Evolutionary conservation across 2,329 filamentous ascomycete species (phyloP), one percentile per base, ranked within the genome.

Genomic region (Fusarium stilboides): DNA sequence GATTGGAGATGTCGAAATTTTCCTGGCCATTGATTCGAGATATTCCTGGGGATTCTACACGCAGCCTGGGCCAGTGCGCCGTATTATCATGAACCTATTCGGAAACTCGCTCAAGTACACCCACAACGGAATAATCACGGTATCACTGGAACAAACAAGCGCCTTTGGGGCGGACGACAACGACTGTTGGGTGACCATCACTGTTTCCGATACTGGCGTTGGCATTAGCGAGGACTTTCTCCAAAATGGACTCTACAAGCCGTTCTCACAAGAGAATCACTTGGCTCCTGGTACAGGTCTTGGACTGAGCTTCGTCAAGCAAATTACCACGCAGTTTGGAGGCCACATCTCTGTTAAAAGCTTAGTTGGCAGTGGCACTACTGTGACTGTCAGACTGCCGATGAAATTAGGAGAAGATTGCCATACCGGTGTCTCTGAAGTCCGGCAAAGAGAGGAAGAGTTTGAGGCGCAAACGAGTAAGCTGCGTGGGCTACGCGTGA

Each of bases 221-320:
- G 91, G 91, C 2, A 93, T 93, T 34, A 85, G 85, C 0, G 81
- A 86, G 8, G 87, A 91, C 12, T 93, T 88, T 66, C 78, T 92
- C 13, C 82, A 85, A 20, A 84, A 87, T 10, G 83, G 85, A 15
- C 77, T 92, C 0, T 93, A 89, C 72, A 87, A 85, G 0, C 88
- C 89, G 0, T 92, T 92, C 63, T 78, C 83, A 0, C 91, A 93
- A 65, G 91, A 92, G 70, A 84, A 91, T 47, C 77, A 81, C 0
- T 76, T 92, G 2, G 82, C 85, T 0, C 84, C 86, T 0, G 90
- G 91, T 0, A 87, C 87, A 0, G 90, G 91, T 0, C 80, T 93
- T 0, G 91, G 91, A 0, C 77, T 93, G 31, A 89, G 87, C 40
- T 87, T 93, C 10, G 90, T 92, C 4, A 84, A 85, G 20, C 80